Conservation (phyloP, 306 rosid genomes). For the Malus orientalis region DNA sequence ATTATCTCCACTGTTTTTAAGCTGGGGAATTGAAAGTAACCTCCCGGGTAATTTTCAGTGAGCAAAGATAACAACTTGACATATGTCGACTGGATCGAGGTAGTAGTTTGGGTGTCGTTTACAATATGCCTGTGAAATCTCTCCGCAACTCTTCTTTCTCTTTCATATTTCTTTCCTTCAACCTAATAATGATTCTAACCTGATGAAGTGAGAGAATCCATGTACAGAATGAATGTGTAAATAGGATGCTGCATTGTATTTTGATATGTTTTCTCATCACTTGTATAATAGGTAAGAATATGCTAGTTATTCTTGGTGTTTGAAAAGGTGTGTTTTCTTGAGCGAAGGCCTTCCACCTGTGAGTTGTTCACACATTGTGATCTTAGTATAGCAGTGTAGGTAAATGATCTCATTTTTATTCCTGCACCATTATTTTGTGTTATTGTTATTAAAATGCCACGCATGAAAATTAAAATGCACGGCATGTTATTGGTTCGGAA, state of each 20-base stretch:
- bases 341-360: background rate
- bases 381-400: background rate
- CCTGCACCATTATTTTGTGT: background rate
- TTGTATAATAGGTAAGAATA: background rate
- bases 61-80: constrained; percentile 36
- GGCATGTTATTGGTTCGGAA: too few species aligned
- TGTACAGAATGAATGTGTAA: constrained; percentile 74
- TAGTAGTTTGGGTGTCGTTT: constrained; percentile 33
- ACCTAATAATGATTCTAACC: constrained; percentile 44
- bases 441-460: background rate
- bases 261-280: background rate
- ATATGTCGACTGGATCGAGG: constrained; percentile 10
- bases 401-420: background rate
- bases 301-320: background rate
- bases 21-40: constrained; percentile 36
- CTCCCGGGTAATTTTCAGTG: constrained; percentile 24
- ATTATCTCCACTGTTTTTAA: constrained; percentile 31
- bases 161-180: constrained; percentile 20
- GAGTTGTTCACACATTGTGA: background rate
- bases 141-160: constrained; percentile 15
- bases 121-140: constrained; percentile 21
- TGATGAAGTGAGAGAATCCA: constrained; percentile 25
- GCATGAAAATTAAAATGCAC: too few species aligned
- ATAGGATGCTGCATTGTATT: constrained; percentile 39
- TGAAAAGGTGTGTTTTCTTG: too few species aligned